Evolutionary conservation across 2,329 filamentous ascomycete genomes (phyloP), one percentile per base, ranked within the genome.

Genomic region (Drechslerella coelobrocha): DNA sequence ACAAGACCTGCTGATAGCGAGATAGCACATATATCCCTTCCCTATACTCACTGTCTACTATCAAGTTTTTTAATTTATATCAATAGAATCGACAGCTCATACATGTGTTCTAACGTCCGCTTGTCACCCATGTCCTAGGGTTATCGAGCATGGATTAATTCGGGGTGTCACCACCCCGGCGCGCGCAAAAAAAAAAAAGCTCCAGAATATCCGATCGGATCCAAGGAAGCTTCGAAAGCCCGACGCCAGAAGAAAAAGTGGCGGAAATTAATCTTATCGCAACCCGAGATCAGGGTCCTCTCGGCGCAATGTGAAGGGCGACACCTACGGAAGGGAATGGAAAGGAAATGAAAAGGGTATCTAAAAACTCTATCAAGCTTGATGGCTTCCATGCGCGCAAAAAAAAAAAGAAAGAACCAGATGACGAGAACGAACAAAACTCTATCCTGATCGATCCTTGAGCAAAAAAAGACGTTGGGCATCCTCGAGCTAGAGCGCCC

Each of bases 381-480:
- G n/a, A n/a, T n/a, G n/a, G n/a, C n/a, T n/a, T 52, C 34, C 54
- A 60, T 66, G 61, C 54, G 60, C 34, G 10, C 52, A 14, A 53
- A 26, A 56, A 26, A 48, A 34, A 57, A 57, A 43, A 57, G 23
- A 65, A 65, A 57, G n/a, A n/a, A n/a, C n/a, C 34, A 10, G 34
- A 39, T 14, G 34, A 39, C 12, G 34, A 14, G 34, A 14, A 39
- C n/a, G n/a, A n/a, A n/a, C n/a, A 6, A 39, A 6, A 6, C 34
- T 5, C 34, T 39, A 10, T 14, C 12, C 34, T n/a, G 34, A 39
- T 39, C 12, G 34, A n/a, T n/a, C n/a, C n/a, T n/a, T n/a, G n/a
- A n/a, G n/a, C n/a, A n/a, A n/a, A n/a, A n/a, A 39, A 39, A 5
- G 34, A 10, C 34, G 34, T 39, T 39, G 34, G 34, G 34, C 12